Base-by-base conservation (phyloP, 2,329 filamentous ascomycete species). In the Trichoderma gracile region DNA sequence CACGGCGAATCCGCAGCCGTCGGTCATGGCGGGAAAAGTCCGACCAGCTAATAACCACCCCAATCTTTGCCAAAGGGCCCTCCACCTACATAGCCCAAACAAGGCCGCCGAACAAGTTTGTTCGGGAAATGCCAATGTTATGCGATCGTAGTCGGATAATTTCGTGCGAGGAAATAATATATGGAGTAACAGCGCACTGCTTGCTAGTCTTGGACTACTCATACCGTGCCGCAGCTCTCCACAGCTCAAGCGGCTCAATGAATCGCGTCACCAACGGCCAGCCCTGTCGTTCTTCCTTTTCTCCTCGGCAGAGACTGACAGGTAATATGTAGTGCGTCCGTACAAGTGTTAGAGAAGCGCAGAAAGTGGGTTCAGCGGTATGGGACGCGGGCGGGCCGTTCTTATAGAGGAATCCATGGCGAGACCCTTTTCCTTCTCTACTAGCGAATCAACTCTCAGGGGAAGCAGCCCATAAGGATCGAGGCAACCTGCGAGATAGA, bases 201-300 rank as follows among this genome's bases (percentile, higher is more conserved):
- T 40, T 40, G 53, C 38, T 56, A 46, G 23, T 46, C 17, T 3
- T 25, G 40, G 8, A 27, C 54, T 12, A 30, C 40, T 33, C 5
- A 27, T 27, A 33, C 49, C 49, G 49, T 14, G 47, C 47, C 17
- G 23, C 23, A n/a, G n/a, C n/a, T 45, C 46, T 45, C 58, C 58
- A 27, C 58, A 53, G 17, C 14, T 15, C 33, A 33, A 45, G 14
- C 47, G 46, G 46, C 46, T 42, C 33, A 30, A 61, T 52, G 58
- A 61, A 61, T 53, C 47, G 46, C 21, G 21, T 50, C 21, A 27
- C 56, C n/a, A n/a, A 25, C 45, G 45, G 56, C 43, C 40, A 40
- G 17, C 21, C 30, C 14, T 40, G 19, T 54, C 23, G 12, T 8
- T 33, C 30, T 49, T 14, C 19, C 7, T 38, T 38, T 25, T 59